Base-by-base conservation (phyloP, 345 rosid species). In the Ricinus communis region DNA sequence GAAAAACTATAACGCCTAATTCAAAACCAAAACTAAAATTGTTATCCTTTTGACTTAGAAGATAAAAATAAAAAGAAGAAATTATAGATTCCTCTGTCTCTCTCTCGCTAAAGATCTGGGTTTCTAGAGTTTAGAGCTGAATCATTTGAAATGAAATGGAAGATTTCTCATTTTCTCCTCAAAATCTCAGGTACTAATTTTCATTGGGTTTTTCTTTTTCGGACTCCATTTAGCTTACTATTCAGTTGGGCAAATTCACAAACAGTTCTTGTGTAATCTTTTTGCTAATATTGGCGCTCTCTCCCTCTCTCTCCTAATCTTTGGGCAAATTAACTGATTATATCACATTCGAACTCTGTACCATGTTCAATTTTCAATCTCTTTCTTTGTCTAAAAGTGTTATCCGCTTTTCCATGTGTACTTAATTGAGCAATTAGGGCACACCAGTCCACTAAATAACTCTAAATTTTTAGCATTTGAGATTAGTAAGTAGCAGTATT, bases 351-450 rank as follows among this genome's bases (percentile, higher is more conserved):
- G 54, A 40, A 25, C 38, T 5, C 68, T 41, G n/a, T 58, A 18
- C 22, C 53, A 14, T 12, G 15, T 5, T 27, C 61, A 58, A 15
- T 30, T 58, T 58, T n/a, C n/a, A 41, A 15, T 43, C 50, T 30
- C 22, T 58, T 6, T 43, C n/a, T 41, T 53, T 31, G 40, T 21
- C 30, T 6, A 8, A 31, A 18, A 38, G 12, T 27, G 4, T 22
- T 9, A 1, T 8, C 21, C 9, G 57, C n/a, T n/a, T n/a, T 19
- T 22, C 30, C 3, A 8, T 53, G n/a, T n/a, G n/a, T n/a, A n/a
- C 36, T 22, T 67, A 59, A 41, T 81, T 83, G 46, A 55, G 60
- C 15, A 46, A 71, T 43, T 21, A 85, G 86, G 90, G 96, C 25
- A 15, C 8, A 1, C 4, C 11, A 22, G n/a, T n/a, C n/a, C n/a